These are phyloP conservation scores for Davidsoniella australis DNA, from an alignment of 2,329 filamentous ascomycete genomes.

Conservation along the genomic window DNA sequence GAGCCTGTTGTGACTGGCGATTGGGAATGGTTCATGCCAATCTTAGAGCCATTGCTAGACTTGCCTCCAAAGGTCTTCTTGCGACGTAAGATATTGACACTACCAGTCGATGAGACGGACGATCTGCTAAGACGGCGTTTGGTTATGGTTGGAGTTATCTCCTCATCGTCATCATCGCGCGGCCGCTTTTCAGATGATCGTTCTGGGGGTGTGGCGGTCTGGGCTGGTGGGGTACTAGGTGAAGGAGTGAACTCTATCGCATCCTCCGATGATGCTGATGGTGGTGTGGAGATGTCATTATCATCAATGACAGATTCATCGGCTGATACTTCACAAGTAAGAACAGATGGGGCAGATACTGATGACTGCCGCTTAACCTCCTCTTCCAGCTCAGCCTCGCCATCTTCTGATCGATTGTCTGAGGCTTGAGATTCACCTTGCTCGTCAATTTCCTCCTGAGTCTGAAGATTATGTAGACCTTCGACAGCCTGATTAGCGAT, in stretches of 20 bases:
- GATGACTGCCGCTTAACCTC: too few species aligned
- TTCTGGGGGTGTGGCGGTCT: constrained; percentile 46
- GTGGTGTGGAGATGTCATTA: constrained; percentile 1
- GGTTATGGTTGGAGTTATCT: constrained; percentile 56
- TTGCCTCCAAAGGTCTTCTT: constrained; percentile 30
- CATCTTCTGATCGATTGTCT: background rate
- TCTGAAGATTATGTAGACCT: background rate
- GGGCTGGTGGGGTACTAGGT: constrained; percentile 21
- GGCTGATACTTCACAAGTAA: too few species aligned
- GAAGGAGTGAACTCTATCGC: constrained; percentile 15
- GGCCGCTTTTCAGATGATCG: constrained; percentile 75
- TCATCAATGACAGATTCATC: background rate
- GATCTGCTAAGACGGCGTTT: constrained; percentile 45
- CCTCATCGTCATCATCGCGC: constrained; percentile 76
- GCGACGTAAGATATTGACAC: constrained; percentile 19
- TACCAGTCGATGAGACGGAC: constrained; percentile 23
- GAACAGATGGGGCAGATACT: too few species aligned
- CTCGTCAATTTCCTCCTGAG: background rate
- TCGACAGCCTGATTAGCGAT: background rate
- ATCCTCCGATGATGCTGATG: background rate
- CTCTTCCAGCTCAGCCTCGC: too few species aligned
- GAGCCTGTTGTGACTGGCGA: constrained; percentile 25
- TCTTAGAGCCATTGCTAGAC: constrained; percentile 30
- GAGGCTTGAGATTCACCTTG: background rate
- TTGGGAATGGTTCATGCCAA: constrained; percentile 39